Conservation (phyloP, 2,329 filamentous ascomycete species). For the Exophiala dermatitidis region DNA sequence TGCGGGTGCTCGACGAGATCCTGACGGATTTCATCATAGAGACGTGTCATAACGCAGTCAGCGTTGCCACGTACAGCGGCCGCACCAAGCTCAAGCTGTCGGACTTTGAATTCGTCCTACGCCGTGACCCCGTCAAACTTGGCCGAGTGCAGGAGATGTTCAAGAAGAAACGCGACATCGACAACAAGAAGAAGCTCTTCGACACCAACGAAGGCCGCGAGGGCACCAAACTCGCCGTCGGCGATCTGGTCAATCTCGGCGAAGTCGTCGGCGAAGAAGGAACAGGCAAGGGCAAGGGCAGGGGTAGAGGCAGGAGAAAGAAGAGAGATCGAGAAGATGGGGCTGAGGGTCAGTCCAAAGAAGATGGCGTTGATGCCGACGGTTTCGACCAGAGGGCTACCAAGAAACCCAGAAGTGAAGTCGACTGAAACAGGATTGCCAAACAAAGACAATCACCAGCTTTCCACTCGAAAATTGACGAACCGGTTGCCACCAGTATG, state of each 20-base stretch:
- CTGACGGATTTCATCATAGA: conserved; percentile 95
- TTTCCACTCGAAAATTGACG: background rate
- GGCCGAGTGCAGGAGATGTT: conserved; percentile 85
- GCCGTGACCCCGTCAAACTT: conserved; percentile 75
- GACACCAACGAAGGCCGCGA: conserved; percentile 37
- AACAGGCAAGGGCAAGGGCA: conserved; percentile 25
- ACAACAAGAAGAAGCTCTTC: conserved; percentile 67
- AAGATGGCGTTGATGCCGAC: conserved; percentile 28
- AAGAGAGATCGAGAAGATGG: conserved; percentile 23
- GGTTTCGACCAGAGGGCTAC: conserved; percentile 12
- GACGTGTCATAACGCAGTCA: conserved; percentile 81
- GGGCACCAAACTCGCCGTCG: conserved; percentile 19
- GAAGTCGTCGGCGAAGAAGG: conserved; percentile 27
- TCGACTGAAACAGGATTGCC: conserved; percentile 11
- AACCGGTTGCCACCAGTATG: too few species aligned
- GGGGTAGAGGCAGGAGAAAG: conserved; percentile 24
- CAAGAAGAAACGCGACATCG: conserved; percentile 79
- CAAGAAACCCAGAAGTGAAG: conserved; percentile 20
- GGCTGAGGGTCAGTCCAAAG: conserved; percentile 5
- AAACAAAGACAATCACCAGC: background rate
- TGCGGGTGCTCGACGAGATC: conserved; percentile 86
- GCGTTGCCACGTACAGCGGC: conserved; percentile 74
- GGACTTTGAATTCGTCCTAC: conserved; percentile 91
- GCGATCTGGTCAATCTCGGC: conserved; percentile 24
- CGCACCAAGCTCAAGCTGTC: conserved; percentile 97